Evolutionary conservation across 768 basidiomycete species (phyloP), one percentile per base, ranked within the genome.

Genomic region (Mycena kentingensis): DNA sequence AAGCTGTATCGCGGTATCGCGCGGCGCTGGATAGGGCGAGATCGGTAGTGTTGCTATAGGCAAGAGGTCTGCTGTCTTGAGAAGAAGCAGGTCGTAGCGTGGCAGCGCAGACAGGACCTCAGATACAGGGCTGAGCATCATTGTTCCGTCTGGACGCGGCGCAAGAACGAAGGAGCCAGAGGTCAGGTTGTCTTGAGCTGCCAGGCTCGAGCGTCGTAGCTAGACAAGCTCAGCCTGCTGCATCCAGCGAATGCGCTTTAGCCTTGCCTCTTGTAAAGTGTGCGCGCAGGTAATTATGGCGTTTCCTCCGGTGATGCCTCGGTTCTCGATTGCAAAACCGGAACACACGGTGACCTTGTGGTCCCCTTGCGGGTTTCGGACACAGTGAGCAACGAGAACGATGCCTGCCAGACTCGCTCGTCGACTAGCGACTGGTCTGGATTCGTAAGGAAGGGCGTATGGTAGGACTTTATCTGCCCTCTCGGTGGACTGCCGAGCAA

Each of bases 21-120:
- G 63, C 0, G 72, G 75, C 2, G 73, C 76, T 0, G 87, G 84
- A 65, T 85, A 88, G 4, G 82, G 85, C 21, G 81, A 83, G 19
- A 87, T 70, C 3, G 85, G 83, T 4, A 87, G 73, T 1, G 80
- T 66, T 18, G 70, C 74, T 16, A 79, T 63, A 6, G 68, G 24
- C 41, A 60, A 45, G 41, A 61, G 64, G 29, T 15, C 39, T 27
- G 16, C 54, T 8, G 67, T 66, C 26, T n/a, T n/a, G n/a, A 86
- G 68, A 18, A 86, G 62, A 10, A 84, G 59, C 21, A 87, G 65
- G 64, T 88, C 85, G 2, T 78, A 79, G 7, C 76, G 73, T 49
- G 81, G 84, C 36, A 86, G 69, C n/a, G 82, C 76, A 1, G 85
- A 82, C 5, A 77, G 70, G 3, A 85, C 68, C 4, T 70, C 61